Conservation (phyloP, 805 yeast genomes). For the Torulaspora franciscae region DNA sequence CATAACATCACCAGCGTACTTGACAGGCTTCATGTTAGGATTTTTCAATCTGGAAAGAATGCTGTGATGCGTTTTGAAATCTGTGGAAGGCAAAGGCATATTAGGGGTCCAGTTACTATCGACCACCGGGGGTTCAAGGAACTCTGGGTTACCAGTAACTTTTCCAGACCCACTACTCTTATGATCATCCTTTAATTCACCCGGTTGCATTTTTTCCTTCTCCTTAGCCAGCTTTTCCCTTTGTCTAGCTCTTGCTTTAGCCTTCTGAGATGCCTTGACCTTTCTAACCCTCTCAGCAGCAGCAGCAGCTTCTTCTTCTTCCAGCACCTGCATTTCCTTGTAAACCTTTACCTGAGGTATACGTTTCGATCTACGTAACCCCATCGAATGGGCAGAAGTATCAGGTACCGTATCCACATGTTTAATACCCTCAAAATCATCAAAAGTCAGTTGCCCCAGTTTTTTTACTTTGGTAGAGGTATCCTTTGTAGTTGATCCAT, state of each 20-base stretch:
- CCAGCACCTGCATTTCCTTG: constrained; percentile 15
- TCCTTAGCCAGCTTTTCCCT: constrained; percentile 13
- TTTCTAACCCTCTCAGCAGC: constrained; percentile 11
- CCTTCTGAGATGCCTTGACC: constrained; percentile 12
- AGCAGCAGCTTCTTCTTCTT: constrained; percentile 19
- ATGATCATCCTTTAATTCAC: constrained; percentile 5
- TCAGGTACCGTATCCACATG: constrained; percentile 18
- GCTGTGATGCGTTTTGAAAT: constrained; percentile 17
- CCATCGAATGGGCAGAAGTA: constrained; percentile 9
- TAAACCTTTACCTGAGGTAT: constrained; percentile 21
- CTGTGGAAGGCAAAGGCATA: constrained; percentile 23
- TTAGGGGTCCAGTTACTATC: constrained; percentile 30
- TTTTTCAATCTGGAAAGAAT: constrained; percentile 19
- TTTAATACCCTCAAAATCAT: constrained; percentile 28
- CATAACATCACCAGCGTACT: constrained; percentile 31
- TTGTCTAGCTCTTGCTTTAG: constrained; percentile 13
- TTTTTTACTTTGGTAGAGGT: constrained; percentile 10
- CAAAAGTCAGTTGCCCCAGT: constrained; percentile 28
- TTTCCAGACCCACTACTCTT: constrained; percentile 3
- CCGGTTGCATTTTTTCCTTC: constrained; percentile 8
- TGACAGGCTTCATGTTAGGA: constrained; percentile 21
- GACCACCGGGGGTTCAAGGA: constrained; percentile 23
- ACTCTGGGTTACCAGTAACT: constrained; percentile 9
- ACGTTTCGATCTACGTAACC: constrained; percentile 28
- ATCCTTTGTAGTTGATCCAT: constrained; percentile 2